phyloP scores from a whole-genome alignment of 108 stramenopile genomes.

The Bacterosira constricta region DNA sequence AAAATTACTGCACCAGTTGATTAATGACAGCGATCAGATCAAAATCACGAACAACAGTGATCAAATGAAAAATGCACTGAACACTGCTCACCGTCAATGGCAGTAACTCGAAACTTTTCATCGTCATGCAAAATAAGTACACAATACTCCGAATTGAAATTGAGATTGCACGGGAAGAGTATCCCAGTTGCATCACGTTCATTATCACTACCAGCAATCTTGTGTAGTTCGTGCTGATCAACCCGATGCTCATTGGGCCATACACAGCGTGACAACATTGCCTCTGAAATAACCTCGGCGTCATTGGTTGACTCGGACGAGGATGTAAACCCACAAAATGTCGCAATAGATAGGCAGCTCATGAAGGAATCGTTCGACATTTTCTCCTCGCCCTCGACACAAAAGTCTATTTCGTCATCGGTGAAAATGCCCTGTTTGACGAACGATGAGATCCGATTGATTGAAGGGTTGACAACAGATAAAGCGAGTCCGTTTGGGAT shows the following conservation, averaged over 20 bases:
- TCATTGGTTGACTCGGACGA: conserved; percentile 21
- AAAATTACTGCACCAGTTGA: conserved; percentile 43
- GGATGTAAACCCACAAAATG: conserved; percentile 39
- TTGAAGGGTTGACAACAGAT: conserved; percentile 24
- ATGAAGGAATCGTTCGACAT: conserved; percentile 13
- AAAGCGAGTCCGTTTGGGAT: background rate
- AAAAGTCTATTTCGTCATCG: conserved; percentile 20
- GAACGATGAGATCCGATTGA: conserved; percentile 29
- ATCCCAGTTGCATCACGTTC: conserved; percentile 10
- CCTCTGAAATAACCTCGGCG: conserved; percentile 18
- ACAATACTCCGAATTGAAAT: conserved; percentile 28
- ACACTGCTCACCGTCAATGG: conserved; percentile 27
- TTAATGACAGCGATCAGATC: too few species aligned
- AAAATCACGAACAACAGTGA: too few species aligned
- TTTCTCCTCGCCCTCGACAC: conserved; percentile 25
- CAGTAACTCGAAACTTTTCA: conserved; percentile 21
- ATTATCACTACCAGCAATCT: background rate
- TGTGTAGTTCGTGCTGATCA: background rate
- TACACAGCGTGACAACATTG: conserved; percentile 3
- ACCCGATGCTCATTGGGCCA: background rate
- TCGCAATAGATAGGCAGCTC: conserved; percentile 25
- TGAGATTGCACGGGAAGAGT: conserved; percentile 22
- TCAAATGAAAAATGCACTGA: background rate
- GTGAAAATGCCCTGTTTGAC: conserved; percentile 33
- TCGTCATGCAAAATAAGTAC: conserved; percentile 16